Percentiles rank a stretch among this genome's conserved stretches.
Conservation (phyloP, 2,329 filamentous ascomycete species). For the Mycosphaerella sp. region DNA sequence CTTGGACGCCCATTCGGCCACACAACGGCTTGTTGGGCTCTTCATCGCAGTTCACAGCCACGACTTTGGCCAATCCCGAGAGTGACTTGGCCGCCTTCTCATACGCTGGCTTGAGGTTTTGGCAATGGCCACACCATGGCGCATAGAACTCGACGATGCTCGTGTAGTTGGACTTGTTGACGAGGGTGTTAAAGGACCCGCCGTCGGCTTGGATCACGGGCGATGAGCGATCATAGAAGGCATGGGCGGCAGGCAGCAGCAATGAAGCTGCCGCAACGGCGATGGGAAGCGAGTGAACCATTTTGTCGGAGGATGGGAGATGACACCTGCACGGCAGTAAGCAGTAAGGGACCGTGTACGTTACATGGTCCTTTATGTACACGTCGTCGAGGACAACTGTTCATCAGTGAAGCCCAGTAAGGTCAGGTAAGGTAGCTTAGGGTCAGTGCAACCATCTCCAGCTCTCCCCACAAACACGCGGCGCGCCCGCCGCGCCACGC, state of each 20-base stretch:
- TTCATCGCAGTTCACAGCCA: conserved; percentile 90
- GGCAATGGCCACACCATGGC: conserved; percentile 95
- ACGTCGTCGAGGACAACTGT: too few species aligned
- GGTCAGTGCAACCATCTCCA: too few species aligned
- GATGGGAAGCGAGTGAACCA: conserved; percentile 32
- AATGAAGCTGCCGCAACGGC: conserved; percentile 57
- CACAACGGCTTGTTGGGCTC: conserved; percentile 87
- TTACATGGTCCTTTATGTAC: too few species aligned
- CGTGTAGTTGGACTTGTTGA: conserved; percentile 84
- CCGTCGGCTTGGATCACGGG: conserved; percentile 76
- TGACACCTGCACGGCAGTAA: too few species aligned
- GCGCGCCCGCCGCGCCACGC: too few species aligned
- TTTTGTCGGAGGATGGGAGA: conserved; percentile 1
- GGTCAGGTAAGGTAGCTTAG: too few species aligned
- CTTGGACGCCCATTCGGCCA: conserved; percentile 76
- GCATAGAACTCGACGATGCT: conserved; percentile 65
- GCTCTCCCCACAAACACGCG: too few species aligned
- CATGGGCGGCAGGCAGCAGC: conserved; percentile 60
- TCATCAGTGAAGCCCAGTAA: too few species aligned
- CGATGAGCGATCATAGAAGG: conserved; percentile 78
- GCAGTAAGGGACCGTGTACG: too few species aligned
- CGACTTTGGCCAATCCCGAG: conserved; percentile 87
- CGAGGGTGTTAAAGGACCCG: conserved; percentile 72
- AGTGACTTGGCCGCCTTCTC: conserved; percentile 89
- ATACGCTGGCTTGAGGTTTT: conserved; percentile 91